These are phyloP conservation scores for Colletotrichum sansevieriae DNA, from an alignment of 2,329 filamentous ascomycete genomes.

Conservation along the genomic window DNA sequence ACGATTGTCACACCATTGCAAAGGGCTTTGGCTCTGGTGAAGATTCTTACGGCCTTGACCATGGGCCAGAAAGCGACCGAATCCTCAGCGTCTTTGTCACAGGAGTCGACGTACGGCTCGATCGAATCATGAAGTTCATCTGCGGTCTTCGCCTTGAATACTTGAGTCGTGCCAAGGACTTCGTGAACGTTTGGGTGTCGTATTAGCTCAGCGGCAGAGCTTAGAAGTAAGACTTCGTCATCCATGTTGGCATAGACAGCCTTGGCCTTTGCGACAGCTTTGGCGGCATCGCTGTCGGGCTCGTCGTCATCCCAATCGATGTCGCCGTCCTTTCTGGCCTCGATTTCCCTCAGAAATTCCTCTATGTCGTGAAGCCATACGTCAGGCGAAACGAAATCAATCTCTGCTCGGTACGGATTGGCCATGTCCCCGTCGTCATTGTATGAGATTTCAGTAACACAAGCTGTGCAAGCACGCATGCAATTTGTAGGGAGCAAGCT, in stretches of 20 bases:
- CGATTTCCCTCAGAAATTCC: conserved; percentile 61
- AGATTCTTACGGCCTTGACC: conserved; percentile 62
- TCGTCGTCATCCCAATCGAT: conserved; percentile 43
- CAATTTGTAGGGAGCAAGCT: conserved; percentile 60
- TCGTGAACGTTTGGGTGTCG: not conserved
- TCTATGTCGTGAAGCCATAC: conserved; percentile 68
- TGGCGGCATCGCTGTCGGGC: conserved; percentile 50
- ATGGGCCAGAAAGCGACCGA: conserved; percentile 60
- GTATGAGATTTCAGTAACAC: conserved; percentile 71
- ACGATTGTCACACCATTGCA: conserved; percentile 53
- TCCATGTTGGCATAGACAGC: conserved; percentile 57
- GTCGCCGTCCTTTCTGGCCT: conserved; percentile 47
- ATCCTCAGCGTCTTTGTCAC: not conserved
- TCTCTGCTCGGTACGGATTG: conserved; percentile 62
- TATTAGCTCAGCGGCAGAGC: not conserved
- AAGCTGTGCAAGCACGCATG: conserved; percentile 72
- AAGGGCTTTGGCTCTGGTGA: conserved; percentile 50
- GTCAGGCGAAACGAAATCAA: conserved; percentile 66
- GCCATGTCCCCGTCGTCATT: conserved; percentile 59
- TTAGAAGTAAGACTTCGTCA: not conserved
- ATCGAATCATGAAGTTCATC: conserved; percentile 4
- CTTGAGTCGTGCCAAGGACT: conserved; percentile 2
- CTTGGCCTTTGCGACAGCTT: conserved; percentile 58
- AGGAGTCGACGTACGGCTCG: conserved; percentile 13
- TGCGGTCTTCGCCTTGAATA: not conserved